Conservation (phyloP, 2,329 filamentous ascomycete genomes). For the Fusarium clavum region DNA sequence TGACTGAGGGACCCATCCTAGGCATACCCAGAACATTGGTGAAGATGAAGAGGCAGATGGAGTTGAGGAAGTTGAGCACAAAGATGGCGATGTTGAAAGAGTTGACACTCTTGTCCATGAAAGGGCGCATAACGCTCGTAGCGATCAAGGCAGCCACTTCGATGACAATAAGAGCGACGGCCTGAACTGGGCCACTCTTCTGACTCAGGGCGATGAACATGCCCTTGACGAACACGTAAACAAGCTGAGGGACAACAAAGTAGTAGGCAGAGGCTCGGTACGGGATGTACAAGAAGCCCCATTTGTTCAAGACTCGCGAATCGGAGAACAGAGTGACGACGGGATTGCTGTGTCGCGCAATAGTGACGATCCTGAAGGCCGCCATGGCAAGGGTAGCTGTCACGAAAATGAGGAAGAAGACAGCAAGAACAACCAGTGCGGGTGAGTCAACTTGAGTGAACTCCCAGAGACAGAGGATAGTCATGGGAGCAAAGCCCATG, state of each 20-base stretch:
- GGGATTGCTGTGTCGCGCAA: conserved; percentile 94
- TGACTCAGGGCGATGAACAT: conserved; percentile 90
- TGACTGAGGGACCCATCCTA: conserved; percentile 82
- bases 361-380: conserved; percentile 88
- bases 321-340: conserved; percentile 97
- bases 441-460: conserved; percentile 86
- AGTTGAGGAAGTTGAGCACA: conserved; percentile 89
- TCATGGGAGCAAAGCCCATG: conserved; percentile 91
- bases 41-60: conserved; percentile 89
- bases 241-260: conserved; percentile 84
- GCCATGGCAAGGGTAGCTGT: conserved; percentile 82
- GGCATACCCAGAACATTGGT: conserved; percentile 87
- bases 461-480: conserved; percentile 92
- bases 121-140: conserved; percentile 83
- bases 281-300: conserved; percentile 97
- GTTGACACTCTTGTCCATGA: conserved; percentile 99
- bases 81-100: conserved; percentile 94
- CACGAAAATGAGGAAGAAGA: conserved; percentile 89
- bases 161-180: conserved; percentile 83
- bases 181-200: conserved; percentile 76
- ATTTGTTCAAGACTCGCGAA: conserved; percentile 90
- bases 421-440: conserved; percentile 84
- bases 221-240: conserved; percentile 83
- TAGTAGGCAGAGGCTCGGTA: conserved; percentile 96
- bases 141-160: conserved; percentile 82